These are phyloP conservation scores for Fonsecaea nubica DNA, from an alignment of 2,329 filamentous ascomycete species.

Conservation along the genomic window DNA sequence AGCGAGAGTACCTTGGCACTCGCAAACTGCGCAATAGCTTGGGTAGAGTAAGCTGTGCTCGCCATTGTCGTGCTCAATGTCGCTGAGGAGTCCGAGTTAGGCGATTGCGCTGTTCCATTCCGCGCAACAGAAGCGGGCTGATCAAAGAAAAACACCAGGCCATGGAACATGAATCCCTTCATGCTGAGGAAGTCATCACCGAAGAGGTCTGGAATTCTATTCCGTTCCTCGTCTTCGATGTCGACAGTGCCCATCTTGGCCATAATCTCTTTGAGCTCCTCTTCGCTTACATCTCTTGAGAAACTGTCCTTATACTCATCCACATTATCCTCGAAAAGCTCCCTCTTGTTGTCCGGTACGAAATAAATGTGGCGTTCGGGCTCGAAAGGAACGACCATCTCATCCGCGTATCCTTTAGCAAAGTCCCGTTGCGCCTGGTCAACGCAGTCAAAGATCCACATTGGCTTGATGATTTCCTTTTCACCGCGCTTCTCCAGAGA, in stretches of 20 bases:
- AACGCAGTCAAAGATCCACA: conserved; percentile 85
- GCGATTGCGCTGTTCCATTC: background rate
- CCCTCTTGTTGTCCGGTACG: conserved; percentile 63
- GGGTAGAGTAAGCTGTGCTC: conserved; percentile 51
- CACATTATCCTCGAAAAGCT: conserved; percentile 59
- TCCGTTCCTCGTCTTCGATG: conserved; percentile 37
- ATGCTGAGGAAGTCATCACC: conserved; percentile 30
- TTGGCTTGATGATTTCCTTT: conserved; percentile 75
- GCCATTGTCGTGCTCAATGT: conserved; percentile 33
- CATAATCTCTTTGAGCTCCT: conserved; percentile 61
- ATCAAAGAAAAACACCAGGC: conserved; percentile 54
- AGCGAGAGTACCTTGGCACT: conserved; percentile 61
- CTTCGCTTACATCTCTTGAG: conserved; percentile 68
- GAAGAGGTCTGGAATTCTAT: conserved; percentile 40
- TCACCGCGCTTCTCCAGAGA: conserved; percentile 76
- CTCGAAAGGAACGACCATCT: conserved; percentile 70
- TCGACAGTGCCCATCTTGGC: conserved; percentile 47
- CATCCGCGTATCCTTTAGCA: conserved; percentile 57
- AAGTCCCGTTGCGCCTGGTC: conserved; percentile 60
- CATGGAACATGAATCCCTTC: conserved; percentile 58
- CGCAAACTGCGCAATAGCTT: conserved; percentile 71
- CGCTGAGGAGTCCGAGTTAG: background rate
- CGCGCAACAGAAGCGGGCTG: conserved; percentile 5
- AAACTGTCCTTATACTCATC: conserved; percentile 87
- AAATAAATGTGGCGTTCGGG: conserved; percentile 74